These are phyloP conservation scores for Colletotrichum orchidophilum DNA, from an alignment of 2,329 filamentous ascomycete species.

Conservation along the genomic window DNA sequence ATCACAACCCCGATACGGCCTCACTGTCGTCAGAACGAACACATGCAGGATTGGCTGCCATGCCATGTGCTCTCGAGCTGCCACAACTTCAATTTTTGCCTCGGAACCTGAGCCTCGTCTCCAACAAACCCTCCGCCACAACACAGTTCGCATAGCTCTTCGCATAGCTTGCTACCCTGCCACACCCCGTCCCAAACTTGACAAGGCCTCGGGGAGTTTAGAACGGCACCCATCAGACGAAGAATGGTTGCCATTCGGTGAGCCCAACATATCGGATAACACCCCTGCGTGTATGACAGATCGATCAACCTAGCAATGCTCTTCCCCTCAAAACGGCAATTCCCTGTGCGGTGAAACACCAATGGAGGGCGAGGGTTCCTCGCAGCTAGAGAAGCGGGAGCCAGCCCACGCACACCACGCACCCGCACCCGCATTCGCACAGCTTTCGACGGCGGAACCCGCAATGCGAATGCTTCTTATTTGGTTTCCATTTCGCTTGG, in stretches of 20 bases:
- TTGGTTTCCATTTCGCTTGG: constrained; percentile 16
- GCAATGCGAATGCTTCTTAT: background rate
- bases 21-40: constrained; percentile 24
- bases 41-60: constrained; percentile 28
- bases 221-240: constrained; percentile 13
- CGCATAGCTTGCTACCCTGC: constrained; percentile 27
- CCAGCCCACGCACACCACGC: constrained; percentile 16
- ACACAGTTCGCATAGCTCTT: constrained; percentile 26
- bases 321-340: constrained; percentile 9
- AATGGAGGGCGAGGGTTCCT: constrained; percentile 1
- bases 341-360: constrained; percentile 31
- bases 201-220: constrained; percentile 17
- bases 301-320: constrained; percentile 8
- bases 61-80: constrained; percentile 20
- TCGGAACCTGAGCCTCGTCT: constrained; percentile 26
- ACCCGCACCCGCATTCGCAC: constrained; percentile 27
- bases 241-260: background rate
- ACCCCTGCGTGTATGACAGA: constrained; percentile 7
- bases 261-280: constrained; percentile 8
- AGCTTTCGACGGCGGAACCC: background rate
- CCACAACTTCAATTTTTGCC: constrained; percentile 18
- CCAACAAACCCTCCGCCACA: constrained; percentile 17
- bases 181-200: background rate
- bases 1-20: background rate
- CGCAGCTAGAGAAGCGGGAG: constrained; percentile 8